A percentile compares a stretch with the other conserved stretches of the same genome.
Evolutionary conservation across 805 yeast species (phyloP).

Genomic region (Saccharomycopsis babjevae): DNA sequence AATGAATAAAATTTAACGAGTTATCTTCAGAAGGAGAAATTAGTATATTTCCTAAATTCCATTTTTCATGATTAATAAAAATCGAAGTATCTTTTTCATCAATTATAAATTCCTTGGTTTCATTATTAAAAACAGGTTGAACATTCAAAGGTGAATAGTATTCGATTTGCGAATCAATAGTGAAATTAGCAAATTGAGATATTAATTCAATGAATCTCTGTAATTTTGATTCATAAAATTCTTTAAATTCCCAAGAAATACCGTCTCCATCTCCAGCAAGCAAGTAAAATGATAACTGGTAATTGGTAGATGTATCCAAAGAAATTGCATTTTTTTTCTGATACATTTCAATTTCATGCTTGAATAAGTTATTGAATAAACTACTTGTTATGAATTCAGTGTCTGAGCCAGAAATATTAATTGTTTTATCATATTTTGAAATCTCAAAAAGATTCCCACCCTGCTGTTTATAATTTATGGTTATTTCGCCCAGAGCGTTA

Average conservation of each 20-base stretch:
- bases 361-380: constrained; percentile 25
- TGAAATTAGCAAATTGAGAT: constrained; percentile 51
- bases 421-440: background rate
- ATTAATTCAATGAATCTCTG: constrained; percentile 46
- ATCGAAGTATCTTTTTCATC: constrained; percentile 23
- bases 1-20: constrained; percentile 58
- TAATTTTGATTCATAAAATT: constrained; percentile 40
- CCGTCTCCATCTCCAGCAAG: constrained; percentile 60
- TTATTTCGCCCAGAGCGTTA: constrained; percentile 20
- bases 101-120: constrained; percentile 27
- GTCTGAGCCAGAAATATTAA: background rate
- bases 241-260: constrained; percentile 64
- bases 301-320: constrained; percentile 37
- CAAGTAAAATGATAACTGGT: constrained; percentile 69
- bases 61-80: constrained; percentile 74
- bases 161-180: constrained; percentile 70
- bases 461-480: background rate
- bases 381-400: background rate
- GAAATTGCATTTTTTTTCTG: constrained; percentile 2
- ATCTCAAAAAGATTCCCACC: background rate
- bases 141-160: constrained; percentile 44
- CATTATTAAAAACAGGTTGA: constrained; percentile 7
- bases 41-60: constrained; percentile 45
- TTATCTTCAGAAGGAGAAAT: constrained; percentile 43
- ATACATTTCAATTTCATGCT: constrained; percentile 24